These are phyloP conservation scores for Cinchona pubescens DNA, from an alignment of 257 asterid species.

Conservation along the genomic window DNA sequence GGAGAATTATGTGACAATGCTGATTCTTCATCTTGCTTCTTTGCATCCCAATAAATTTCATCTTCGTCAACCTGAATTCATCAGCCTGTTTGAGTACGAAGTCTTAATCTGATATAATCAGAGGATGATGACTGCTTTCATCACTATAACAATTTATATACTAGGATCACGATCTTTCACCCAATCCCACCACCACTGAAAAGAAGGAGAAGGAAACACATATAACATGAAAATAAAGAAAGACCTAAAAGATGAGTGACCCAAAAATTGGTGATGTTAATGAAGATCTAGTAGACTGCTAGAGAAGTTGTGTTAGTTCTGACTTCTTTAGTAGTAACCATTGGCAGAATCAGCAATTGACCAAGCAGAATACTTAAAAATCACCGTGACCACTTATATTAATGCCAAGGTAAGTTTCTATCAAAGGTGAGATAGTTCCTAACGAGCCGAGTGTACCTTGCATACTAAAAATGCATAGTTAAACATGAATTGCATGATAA, in stretches of 20 bases:
- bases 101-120: background rate
- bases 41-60: slow-evolving; percentile 55
- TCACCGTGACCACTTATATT: background rate
- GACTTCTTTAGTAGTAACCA: background rate
- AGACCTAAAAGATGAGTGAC: background rate
- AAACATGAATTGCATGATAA: background rate
- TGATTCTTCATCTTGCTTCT: slow-evolving; percentile 50
- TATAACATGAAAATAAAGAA: background rate
- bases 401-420: background rate
- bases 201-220: background rate
- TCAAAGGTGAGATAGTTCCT: background rate
- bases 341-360: background rate
- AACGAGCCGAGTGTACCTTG: background rate
- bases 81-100: slow-evolving; percentile 30
- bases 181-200: background rate
- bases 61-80: slow-evolving; percentile 77
- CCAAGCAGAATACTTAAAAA: background rate
- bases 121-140: slow-evolving; percentile 6
- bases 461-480: no score
- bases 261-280: background rate
- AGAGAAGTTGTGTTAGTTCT: background rate
- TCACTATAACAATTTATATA: background rate
- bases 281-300: background rate
- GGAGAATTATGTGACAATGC: slow-evolving; percentile 57
- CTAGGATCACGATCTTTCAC: background rate